Percentiles rank a stretch among this genome's conserved stretches.
Evolutionary conservation across 192 early-diverging fungal genomes (phyloP).

Genomic region (Phycomyces nitens): DNA sequence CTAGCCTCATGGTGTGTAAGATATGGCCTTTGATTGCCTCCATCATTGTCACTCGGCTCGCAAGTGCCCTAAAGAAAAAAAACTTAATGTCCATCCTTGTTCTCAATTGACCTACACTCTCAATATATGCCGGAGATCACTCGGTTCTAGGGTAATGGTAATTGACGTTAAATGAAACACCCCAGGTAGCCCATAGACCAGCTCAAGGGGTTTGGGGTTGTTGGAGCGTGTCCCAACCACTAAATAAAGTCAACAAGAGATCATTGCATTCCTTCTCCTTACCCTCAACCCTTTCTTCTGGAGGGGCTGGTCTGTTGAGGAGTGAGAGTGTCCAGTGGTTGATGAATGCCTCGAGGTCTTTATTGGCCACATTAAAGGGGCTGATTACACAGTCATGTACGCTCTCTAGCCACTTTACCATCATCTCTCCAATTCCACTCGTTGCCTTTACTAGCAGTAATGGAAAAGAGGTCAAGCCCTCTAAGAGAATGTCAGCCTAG

Average conservation of each 20-base stretch:
- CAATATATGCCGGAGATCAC: not conserved
- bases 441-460: not conserved
- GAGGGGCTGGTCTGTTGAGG: not conserved
- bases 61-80: not conserved
- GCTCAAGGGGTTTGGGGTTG: not conserved
- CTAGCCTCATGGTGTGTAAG: not conserved
- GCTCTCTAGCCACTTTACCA: not conserved
- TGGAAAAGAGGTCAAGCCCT: not conserved
- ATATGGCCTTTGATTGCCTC: not conserved
- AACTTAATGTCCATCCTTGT: not conserved
- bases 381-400: not conserved
- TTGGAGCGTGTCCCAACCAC: not conserved
- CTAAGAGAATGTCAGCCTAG: not conserved
- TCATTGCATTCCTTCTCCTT: no score
- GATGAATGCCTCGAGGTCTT: not conserved
- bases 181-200: not conserved
- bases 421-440: not conserved
- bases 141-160: not conserved
- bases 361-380: not conserved
- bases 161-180: not conserved
- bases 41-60: not conserved
- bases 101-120: not conserved
- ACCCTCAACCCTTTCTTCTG: not conserved
- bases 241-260: not conserved
- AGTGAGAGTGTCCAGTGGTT: not conserved